phyloP scores from a whole-genome alignment of 116 monocot genomes.

The Zostera marina region DNA sequence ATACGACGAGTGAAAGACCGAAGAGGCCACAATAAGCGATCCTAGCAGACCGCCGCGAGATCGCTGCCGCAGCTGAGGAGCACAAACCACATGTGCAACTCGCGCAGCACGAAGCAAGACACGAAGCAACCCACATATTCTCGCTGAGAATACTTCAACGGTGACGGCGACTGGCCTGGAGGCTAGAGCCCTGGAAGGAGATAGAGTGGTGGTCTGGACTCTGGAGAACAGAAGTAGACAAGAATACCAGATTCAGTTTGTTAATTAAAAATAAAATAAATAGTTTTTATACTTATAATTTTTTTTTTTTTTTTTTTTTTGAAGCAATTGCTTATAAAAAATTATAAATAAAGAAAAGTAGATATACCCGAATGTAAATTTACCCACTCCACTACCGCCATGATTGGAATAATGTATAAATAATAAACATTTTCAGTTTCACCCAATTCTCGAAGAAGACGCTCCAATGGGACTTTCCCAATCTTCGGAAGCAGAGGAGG shows the following conservation, averaged over 20 bases:
- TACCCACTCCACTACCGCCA: too few species aligned
- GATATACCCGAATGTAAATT: too few species aligned
- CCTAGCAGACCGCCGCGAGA: constrained; percentile 72
- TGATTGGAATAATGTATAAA: too few species aligned
- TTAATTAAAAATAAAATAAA: too few species aligned
- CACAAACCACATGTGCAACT: constrained; percentile 82
- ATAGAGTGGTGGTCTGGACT: background rate
- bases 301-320: too few species aligned
- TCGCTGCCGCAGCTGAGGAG: constrained; percentile 44
- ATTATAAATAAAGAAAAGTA: too few species aligned
- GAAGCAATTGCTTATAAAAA: too few species aligned
- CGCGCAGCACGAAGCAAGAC: constrained; percentile 85
- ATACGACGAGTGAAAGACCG: constrained; percentile 69
- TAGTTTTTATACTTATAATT: too few species aligned
- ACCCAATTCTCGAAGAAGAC: too few species aligned
- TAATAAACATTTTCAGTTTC: too few species aligned
- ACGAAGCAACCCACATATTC: constrained; percentile 77
- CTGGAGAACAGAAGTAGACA: background rate
- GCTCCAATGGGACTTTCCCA: constrained; percentile 10
- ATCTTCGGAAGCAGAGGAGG: constrained; percentile 1
- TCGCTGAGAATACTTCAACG: background rate
- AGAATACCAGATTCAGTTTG: too few species aligned
- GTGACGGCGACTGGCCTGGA: background rate
- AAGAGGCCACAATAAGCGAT: constrained; percentile 94
- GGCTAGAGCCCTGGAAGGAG: background rate